These are phyloP conservation scores for Phytophthora boehmeriae DNA, from an alignment of 352 stramenopile species.

Conservation along the genomic window DNA sequence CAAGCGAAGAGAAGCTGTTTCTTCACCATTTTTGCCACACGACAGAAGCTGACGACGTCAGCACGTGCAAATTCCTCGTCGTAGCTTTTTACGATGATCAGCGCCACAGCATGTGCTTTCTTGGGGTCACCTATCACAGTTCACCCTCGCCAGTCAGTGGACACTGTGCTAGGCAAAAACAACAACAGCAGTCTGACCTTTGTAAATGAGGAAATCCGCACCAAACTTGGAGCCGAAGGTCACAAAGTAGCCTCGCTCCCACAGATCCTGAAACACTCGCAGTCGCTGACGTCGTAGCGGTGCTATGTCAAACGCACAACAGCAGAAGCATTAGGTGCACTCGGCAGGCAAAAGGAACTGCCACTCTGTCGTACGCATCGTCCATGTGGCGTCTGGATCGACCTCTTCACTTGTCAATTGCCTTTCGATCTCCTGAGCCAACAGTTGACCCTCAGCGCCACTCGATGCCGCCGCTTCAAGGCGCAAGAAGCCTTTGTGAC, in stretches of 20 bases:
- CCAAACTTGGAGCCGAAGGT: slow-evolving; percentile 84
- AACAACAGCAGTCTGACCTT: slow-evolving; percentile 38
- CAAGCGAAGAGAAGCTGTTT: slow-evolving; percentile 66
- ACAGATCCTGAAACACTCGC: slow-evolving; percentile 70
- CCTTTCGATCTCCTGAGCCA: slow-evolving; percentile 14
- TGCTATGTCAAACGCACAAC: slow-evolving; percentile 24
- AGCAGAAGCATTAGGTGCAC: too few relatives aligned
- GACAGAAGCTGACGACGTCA: slow-evolving; percentile 67
- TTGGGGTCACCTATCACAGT: slow-evolving; percentile 39
- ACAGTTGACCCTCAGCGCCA: not conserved
- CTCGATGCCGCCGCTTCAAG: slow-evolving; percentile 19
- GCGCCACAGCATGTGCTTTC: slow-evolving; percentile 47
- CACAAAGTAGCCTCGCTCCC: slow-evolving; percentile 67
- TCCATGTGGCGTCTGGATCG: slow-evolving; percentile 16
- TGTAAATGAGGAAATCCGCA: slow-evolving; percentile 82
- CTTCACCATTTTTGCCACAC: slow-evolving; percentile 78
- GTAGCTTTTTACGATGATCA: slow-evolving; percentile 61
- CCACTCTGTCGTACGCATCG: not conserved
- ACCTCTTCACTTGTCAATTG: slow-evolving; percentile 9
- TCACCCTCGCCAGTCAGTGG: not conserved
- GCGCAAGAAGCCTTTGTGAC: slow-evolving; percentile 40
- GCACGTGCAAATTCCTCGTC: slow-evolving; percentile 48
- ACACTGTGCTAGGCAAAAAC: not conserved
- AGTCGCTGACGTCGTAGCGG: slow-evolving; percentile 29
- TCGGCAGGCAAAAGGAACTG: not conserved